Evolutionary conservation across 371 early-diverging fungal genomes (phyloP).

Genomic region (Rhizopus sp.): DNA sequence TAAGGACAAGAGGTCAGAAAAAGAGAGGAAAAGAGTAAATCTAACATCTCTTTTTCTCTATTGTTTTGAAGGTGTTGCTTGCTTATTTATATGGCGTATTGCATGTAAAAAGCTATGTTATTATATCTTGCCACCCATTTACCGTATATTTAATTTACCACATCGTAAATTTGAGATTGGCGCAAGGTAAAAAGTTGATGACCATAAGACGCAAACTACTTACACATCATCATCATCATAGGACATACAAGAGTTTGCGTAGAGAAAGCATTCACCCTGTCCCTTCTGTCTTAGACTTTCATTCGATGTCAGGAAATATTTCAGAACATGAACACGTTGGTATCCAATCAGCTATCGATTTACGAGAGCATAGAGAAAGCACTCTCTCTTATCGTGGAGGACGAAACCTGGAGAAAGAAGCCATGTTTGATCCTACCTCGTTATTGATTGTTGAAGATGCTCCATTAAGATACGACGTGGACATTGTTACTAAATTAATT

Average conservation of each 20-base stretch:
- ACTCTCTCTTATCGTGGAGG: slow-evolving; percentile 41
- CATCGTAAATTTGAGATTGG: slow-evolving; percentile 60
- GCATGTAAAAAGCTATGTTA: slow-evolving; percentile 61
- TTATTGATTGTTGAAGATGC: slow-evolving; percentile 54
- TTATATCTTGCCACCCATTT: slow-evolving; percentile 61
- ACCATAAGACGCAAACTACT: not conserved
- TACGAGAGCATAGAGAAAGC: slow-evolving; percentile 49
- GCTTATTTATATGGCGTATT: slow-evolving; percentile 67
- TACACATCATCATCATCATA: slow-evolving; percentile 16
- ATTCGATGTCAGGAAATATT: slow-evolving; percentile 46
- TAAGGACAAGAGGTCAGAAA: slow-evolving; percentile 5
- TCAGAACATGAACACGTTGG: slow-evolving; percentile 55
- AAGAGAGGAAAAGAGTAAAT: not conserved
- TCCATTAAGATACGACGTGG: slow-evolving; percentile 65
- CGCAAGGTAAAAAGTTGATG: slow-evolving; percentile 33
- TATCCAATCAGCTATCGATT: slow-evolving; percentile 58
- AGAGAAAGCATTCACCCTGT: slow-evolving; percentile 63
- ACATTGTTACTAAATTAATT: slow-evolving; percentile 68
- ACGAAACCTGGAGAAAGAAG: slow-evolving; percentile 19
- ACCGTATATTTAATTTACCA: slow-evolving; percentile 62
- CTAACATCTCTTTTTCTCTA: not conserved
- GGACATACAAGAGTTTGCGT: slow-evolving; percentile 61
- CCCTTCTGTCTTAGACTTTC: slow-evolving; percentile 65
- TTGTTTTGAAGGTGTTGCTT: slow-evolving; percentile 41
- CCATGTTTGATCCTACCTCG: slow-evolving; percentile 28